Base-by-base conservation (phyloP, 2,329 filamentous ascomycete genomes). In the Cladosporium sp. region DNA sequence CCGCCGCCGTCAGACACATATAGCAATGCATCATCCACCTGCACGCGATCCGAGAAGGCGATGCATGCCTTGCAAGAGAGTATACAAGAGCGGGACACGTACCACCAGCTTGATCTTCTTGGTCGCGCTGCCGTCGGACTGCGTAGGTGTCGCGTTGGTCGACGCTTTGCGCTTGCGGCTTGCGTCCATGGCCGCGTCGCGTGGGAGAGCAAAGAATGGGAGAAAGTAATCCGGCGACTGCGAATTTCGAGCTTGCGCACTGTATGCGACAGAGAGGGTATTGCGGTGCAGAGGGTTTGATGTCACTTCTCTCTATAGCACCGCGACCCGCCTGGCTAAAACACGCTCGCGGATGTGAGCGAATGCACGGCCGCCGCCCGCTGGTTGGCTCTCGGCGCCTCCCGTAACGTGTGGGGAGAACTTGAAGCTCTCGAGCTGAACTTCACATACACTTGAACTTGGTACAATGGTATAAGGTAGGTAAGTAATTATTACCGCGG, bases 131-230 rank as follows among this genome's bases (percentile, higher is more conserved):
- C 77, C 75, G 62, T 80, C 80, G 64, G 71, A 55, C 24, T 61
- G 52, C 24, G 61, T 69, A 55, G 82, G 80, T 55, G 78, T 75
- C 64, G 74, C 76, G 63, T 74, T 75, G 61, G 73, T 69, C 56
- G 76, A 75, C 42, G 77, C 77, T 73, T 84, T 84, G 71, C 83
- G 80, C 77, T 85, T 86, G 62, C 75, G 70, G 61, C 20, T 47
- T 20, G 52, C 28, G 32, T 55, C 52, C 52, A 55, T 55, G 40
- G 40, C 42, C 28, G 52, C 52, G 52, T n/a, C 42, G 24, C 24
- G n/a, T n/a, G 22, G 28, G 15, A 45, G 15, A 17, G 24, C 17
- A 3, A 25, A n/a, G 42, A 28, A 9, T 17, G 15, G 7, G 25
- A n/a, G 22, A 10, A n/a, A 24, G 24, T 10, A 25, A 17, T 28